phyloP scores from a whole-genome alignment of 441 rosid species.

The Eruca vesicaria region DNA sequence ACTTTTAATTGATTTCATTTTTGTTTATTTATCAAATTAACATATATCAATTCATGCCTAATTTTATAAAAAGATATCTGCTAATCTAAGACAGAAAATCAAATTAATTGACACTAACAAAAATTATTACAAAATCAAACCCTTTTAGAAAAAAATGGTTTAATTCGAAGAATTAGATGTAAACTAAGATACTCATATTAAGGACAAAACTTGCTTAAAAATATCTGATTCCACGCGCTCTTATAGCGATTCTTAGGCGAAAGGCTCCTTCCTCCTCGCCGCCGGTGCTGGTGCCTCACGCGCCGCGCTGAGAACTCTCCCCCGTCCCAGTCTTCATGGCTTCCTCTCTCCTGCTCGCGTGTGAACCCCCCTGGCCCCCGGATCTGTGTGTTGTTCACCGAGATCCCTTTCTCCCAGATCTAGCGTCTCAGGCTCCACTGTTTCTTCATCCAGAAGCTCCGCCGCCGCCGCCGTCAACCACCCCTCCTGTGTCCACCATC shows the following conservation, averaged over 20 bases:
- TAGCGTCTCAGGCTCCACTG: not conserved
- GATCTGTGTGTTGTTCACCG: not conserved
- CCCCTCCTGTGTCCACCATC: not conserved
- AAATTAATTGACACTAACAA: too few relatives aligned
- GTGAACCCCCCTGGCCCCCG: not conserved
- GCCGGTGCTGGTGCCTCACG: not conserved
- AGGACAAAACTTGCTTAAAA: too few relatives aligned
- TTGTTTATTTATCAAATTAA: too few relatives aligned
- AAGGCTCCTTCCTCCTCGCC: not conserved
- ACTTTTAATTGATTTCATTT: too few relatives aligned
- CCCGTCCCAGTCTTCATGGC: not conserved
- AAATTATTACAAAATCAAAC: too few relatives aligned
- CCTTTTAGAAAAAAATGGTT: too few relatives aligned
- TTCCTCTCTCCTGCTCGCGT: not conserved
- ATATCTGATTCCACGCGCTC: too few relatives aligned
- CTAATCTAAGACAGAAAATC: too few relatives aligned
- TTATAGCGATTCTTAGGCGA: not conserved
- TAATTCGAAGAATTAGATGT: too few relatives aligned
- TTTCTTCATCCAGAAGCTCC: not conserved
- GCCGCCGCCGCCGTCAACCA: not conserved
- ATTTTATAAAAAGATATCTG: too few relatives aligned
- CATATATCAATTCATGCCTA: too few relatives aligned
- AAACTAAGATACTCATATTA: too few relatives aligned
- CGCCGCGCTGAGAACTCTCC: not conserved
- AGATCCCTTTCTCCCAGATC: not conserved